Evolutionary conservation across 768 basidiomycete species (phyloP), one percentile per base, ranked within the genome.

Genomic region (Rhodosporidiobolus sp.): DNA sequence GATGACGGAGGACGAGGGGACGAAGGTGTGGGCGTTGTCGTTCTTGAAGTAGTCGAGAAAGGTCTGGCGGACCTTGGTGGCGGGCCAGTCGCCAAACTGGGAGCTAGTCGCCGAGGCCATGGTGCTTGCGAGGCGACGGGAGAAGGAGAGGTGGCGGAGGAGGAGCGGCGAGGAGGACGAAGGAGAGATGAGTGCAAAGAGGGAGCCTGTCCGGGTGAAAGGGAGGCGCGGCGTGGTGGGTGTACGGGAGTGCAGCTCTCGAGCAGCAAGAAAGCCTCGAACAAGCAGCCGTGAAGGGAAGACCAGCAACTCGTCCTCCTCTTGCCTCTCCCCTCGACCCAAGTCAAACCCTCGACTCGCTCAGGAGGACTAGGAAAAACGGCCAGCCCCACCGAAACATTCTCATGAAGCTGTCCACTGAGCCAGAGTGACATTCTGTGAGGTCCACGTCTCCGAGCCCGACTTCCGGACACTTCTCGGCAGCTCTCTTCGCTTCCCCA

Each of bases 1-100:
- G 75, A 99, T 90, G 50, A 94, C 95, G 3, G 91, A 86, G 5
- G 92, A 94, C 43, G 91, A 94, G 12, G 90, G 89, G 64, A 94
- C 90, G 80, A 91, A 95, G 32, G 89, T 88, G 81, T 99, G 96
- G 76, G 87, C 87, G 56, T 84, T 83, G 34, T 82, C 79, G 3
- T 35, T 4, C 28, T 80, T 78, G 83, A 98, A 99, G 83, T 87
- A 98, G 74, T 90, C 85, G 82, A 98, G 92, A 84, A 92, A 99
- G 70, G 91, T 88, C 77, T 94, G 84, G 76, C 96, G 88, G 70
- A 98, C 88, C 80, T 85, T 88, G 50, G 83, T 78, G n/a, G 96
- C 88, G 22, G 94, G 84, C 93, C 92, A 95, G 59, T 81, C 69
- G 30, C 75, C 75, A 45, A 65, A 76, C 59, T 76, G 71, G 30